Base-by-base conservation (phyloP, 441 rosid genomes). In the Erodium chrysanthum region DNA sequence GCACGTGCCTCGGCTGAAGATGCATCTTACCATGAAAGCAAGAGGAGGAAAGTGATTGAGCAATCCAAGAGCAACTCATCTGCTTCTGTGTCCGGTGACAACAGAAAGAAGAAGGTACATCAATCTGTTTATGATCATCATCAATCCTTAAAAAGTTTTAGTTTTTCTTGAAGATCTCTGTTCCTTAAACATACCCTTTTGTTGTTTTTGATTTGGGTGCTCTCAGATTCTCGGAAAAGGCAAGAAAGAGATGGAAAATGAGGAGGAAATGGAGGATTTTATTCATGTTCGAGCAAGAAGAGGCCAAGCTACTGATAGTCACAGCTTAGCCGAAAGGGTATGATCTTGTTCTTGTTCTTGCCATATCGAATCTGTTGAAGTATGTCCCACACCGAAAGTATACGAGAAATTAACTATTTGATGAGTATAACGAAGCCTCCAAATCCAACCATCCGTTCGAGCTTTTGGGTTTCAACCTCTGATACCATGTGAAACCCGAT, bases 231-330 rank as follows among this genome's bases (percentile, higher is more conserved):
- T 40, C 10, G 71, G 71, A 23, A 75, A 73, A 76, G 72, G 77
- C 25, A 79, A 66, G 74, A 77, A 69, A 78, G 80, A 56, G 58
- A 74, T 61, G 67, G 73, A 15, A 52, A 78, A 14, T 18, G 61
- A 54, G 61, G 25, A 54, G 18, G 61, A 75, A 69, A 50, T 70
- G 66, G 76, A 75, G 33, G 76, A 80, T 70, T 77, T 82, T 54
- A 66, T 82, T 77, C 84, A 83, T 79, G 83, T 83, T 44, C 78
- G 88, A 76, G 88, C 85, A 21, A 81, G 78, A 73, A 79, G 85
- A 77, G 88, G 88, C 48, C 85, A 83, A 72, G 88, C 86, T 21
- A 84, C 88, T 70, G 86, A 84, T 18, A 80, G 81, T 71, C 88
- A 84, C 71, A 84, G 88, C 74, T 76, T 77, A 72, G 83, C 88